Evolutionary conservation across 176 grass and related monocot genomes (phyloP).

Genomic region (Oryza brachyantha): DNA sequence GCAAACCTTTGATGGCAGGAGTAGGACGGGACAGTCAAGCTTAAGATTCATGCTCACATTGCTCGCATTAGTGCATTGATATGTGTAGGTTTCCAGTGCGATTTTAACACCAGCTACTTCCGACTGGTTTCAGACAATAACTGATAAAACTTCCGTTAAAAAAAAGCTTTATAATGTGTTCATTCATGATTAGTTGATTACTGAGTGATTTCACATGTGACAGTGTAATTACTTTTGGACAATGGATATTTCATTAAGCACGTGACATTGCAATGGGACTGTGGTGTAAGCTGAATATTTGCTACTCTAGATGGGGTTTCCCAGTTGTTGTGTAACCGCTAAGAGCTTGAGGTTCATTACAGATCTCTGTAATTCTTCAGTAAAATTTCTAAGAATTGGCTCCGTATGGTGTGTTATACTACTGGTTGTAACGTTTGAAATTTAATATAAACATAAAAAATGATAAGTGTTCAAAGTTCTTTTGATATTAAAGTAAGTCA

Average conservation of each 20-base stretch:
- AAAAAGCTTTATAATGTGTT: neutral
- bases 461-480: no score
- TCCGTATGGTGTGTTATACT: no score
- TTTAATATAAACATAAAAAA: no score
- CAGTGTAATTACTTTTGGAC: neutral
- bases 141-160: neutral
- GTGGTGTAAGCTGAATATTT: conserved; percentile 47
- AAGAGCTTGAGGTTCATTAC: conserved; percentile 42
- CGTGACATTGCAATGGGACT: neutral
- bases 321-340: conserved; percentile 42
- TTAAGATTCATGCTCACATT: neutral
- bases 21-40: neutral
- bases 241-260: neutral
- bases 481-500: no score
- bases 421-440: no score
- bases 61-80: no score
- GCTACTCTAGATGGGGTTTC: conserved; percentile 35
- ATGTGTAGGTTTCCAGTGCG: conserved; percentile 14
- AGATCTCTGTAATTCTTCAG: no score
- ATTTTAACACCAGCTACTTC: conserved; percentile 45
- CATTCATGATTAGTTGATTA: neutral
- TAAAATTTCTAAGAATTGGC: neutral
- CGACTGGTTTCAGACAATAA: conserved; percentile 1
- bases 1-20: neutral
- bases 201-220: neutral